phyloP scores from a whole-genome alignment of 768 basidiomycete genomes.

The Lactifluus rugatus region DNA sequence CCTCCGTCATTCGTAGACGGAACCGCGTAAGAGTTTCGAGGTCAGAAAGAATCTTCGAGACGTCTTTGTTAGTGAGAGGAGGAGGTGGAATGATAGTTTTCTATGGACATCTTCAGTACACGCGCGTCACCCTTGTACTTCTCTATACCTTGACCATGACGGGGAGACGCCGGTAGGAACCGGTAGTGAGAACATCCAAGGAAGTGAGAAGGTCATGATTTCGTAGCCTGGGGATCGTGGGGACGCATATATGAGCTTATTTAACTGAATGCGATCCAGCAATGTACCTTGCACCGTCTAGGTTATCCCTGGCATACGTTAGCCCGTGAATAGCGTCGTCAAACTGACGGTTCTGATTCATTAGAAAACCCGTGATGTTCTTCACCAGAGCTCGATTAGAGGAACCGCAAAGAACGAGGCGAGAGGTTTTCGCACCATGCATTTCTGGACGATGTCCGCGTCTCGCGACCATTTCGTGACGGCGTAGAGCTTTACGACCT shows the following conservation, averaged over 20 bases:
- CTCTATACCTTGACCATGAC: constrained; percentile 59
- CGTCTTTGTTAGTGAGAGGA: constrained; percentile 56
- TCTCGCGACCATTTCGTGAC: constrained; percentile 82
- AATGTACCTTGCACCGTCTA: constrained; percentile 70
- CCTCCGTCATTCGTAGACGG: constrained; percentile 68
- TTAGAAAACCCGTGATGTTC: constrained; percentile 83
- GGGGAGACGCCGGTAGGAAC: constrained; percentile 79
- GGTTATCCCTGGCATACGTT: constrained; percentile 51
- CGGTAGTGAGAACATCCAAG: constrained; percentile 77
- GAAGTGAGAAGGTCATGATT: constrained; percentile 93
- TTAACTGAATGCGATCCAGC: background rate
- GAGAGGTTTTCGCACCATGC: constrained; percentile 47
- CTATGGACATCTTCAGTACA: constrained; percentile 29
- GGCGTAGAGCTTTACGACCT: constrained; percentile 82
- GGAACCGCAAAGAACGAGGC: background rate
- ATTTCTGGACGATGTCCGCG: constrained; percentile 74
- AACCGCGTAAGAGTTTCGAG: constrained; percentile 74
- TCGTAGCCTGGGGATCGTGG: constrained; percentile 46
- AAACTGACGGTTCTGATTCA: constrained; percentile 79
- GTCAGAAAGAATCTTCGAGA: constrained; percentile 53
- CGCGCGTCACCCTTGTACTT: background rate
- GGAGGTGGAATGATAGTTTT: constrained; percentile 58
- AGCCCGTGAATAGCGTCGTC: constrained; percentile 56
- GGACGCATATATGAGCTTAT: background rate
- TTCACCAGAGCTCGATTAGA: constrained; percentile 24